Conservation (phyloP, 164 flowering plant genomes). For the Magnolia sinica region DNA sequence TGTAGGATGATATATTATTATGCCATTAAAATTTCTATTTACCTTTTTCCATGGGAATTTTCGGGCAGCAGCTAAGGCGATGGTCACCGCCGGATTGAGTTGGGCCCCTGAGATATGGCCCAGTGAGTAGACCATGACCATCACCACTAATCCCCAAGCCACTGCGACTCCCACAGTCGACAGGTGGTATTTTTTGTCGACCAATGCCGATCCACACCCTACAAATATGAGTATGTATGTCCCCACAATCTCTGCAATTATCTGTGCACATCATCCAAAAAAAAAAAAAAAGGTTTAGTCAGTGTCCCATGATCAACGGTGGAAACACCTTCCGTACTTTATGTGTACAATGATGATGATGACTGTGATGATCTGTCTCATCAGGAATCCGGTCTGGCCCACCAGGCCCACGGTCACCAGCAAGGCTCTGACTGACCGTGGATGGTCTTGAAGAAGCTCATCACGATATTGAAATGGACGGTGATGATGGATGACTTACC, state of each 20-base stretch:
- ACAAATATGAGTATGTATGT: conserved; percentile 36
- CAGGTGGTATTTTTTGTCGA: conserved; percentile 8
- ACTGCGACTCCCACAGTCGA: conserved; percentile 29
- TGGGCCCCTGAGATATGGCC: conserved; percentile 60
- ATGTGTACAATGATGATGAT: too few species aligned
- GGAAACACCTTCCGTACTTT: too few species aligned
- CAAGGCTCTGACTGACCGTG: too few species aligned
- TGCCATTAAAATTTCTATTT: not conserved
- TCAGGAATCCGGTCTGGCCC: too few species aligned
- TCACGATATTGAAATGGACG: not conserved
- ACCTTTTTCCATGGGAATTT: conserved; percentile 41
- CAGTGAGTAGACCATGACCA: conserved; percentile 33
- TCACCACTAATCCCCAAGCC: conserved; percentile 31
- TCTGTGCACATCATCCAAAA: conserved; percentile 20
- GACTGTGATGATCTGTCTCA: too few species aligned
- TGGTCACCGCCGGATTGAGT: conserved; percentile 51
- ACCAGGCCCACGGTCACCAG: too few species aligned
- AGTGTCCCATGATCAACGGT: too few species aligned
- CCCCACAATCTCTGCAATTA: conserved; percentile 37
- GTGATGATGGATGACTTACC: conserved; percentile 8
- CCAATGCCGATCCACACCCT: conserved; percentile 38
- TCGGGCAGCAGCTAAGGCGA: conserved; percentile 40
- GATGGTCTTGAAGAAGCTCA: too few species aligned
- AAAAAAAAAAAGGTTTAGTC: not conserved
- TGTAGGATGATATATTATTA: too few species aligned